These are phyloP conservation scores for Cercospora sojina DNA, from an alignment of 2,329 filamentous ascomycete genomes.

Conservation along the genomic window DNA sequence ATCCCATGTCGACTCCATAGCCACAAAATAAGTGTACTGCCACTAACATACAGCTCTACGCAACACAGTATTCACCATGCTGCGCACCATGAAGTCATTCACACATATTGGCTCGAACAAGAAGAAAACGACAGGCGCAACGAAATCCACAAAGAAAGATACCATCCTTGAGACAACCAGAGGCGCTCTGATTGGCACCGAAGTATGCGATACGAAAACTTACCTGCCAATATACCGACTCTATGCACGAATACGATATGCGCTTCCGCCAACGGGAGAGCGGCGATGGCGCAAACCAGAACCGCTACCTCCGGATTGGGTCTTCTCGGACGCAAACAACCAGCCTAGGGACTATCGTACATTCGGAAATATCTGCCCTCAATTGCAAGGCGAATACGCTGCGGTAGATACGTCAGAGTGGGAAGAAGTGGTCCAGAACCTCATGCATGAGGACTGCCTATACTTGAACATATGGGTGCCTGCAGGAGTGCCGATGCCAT, in stretches of 20 bases:
- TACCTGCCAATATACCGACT: constrained; percentile 21
- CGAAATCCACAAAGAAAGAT: constrained; percentile 18
- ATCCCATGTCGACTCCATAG: background rate
- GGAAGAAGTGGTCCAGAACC: constrained; percentile 17
- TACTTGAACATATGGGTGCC: constrained; percentile 26
- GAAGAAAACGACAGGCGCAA: constrained; percentile 13
- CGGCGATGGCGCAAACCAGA: constrained; percentile 24
- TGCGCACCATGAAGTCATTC: constrained; percentile 17
- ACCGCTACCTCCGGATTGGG: constrained; percentile 23
- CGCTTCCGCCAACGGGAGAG: constrained; percentile 20
- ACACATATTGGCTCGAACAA: constrained; percentile 8
- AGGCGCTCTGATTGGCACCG: constrained; percentile 20
- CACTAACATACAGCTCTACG: background rate
- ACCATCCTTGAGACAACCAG: constrained; percentile 18
- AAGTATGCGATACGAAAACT: constrained; percentile 19
- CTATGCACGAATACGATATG: constrained; percentile 23
- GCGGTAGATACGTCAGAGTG: constrained; percentile 9
- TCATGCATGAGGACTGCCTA: constrained; percentile 24
- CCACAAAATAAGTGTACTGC: background rate
- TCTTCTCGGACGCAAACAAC: constrained; percentile 24
- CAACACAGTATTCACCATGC: constrained; percentile 6
- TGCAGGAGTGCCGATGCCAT: constrained; percentile 18
- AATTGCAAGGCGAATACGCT: constrained; percentile 8
- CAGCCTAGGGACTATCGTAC: constrained; percentile 20
- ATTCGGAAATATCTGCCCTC: constrained; percentile 24